Percentiles rank a stretch among this genome's conserved stretches.
phyloP scores from a whole-genome alignment of 345 rosid species.

The Eucalyptus cloeziana region DNA sequence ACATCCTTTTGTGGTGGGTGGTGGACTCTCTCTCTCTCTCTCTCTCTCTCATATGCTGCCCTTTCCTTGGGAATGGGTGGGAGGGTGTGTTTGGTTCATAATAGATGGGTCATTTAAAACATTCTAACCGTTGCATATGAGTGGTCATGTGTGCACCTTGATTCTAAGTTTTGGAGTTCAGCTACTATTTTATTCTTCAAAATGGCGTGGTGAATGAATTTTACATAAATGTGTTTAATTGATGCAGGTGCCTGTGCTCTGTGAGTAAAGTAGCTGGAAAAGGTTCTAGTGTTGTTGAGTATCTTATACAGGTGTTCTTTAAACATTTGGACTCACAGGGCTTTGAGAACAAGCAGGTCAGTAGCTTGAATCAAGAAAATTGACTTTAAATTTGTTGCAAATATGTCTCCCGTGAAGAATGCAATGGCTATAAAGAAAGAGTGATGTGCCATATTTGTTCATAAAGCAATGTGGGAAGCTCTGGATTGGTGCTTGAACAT shows the following conservation, averaged over 20 bases:
- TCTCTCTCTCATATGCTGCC: background rate
- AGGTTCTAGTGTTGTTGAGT: conserved; percentile 58
- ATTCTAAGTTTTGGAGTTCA: background rate
- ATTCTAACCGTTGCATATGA: background rate
- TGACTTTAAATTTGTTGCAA: background rate
- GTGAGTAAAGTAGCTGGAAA: conserved; percentile 71
- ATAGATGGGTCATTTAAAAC: background rate
- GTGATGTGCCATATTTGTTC: background rate
- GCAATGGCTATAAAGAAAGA: background rate
- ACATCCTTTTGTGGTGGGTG: background rate
- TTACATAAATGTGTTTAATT: background rate
- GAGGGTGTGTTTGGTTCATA: background rate
- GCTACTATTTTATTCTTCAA: background rate
- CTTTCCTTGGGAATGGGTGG: background rate
- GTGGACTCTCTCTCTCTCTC: background rate
- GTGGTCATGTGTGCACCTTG: background rate
- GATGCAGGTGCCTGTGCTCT: conserved; percentile 81
- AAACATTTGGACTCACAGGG: conserved; percentile 70
- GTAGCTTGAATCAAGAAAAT: background rate
- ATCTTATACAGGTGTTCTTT: conserved; percentile 83
- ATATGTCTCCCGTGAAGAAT: background rate
- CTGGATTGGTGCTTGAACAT: background rate
- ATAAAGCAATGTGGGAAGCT: background rate
- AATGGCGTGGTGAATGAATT: background rate
- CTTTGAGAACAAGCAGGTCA: conserved; percentile 77